Evolutionary conservation across 176 grass and related monocot species (phyloP).

Genomic region (Aegilops tauschii): DNA sequence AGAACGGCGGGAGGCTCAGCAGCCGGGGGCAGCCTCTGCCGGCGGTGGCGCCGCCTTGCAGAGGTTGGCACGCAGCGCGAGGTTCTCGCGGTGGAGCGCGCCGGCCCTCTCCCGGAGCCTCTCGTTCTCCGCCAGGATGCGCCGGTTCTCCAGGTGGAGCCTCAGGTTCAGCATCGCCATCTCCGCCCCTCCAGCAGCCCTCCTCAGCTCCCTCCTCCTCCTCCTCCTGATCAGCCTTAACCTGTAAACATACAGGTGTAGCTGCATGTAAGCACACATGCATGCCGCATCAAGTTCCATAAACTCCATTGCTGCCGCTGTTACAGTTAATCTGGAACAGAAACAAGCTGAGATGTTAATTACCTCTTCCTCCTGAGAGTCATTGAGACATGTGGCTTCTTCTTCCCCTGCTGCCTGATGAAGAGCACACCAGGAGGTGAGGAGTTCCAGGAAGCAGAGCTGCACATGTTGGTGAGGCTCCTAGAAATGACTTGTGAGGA

Average conservation of each 20-base stretch:
- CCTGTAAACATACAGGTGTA: neutral
- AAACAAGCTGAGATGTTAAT: too few species aligned
- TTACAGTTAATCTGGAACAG: too few species aligned
- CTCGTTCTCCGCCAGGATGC: conserved; percentile 59
- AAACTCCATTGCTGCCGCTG: neutral
- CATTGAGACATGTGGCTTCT: conserved; percentile 16
- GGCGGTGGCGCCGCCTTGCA: neutral
- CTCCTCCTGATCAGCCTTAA: conserved; percentile 31
- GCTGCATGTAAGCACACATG: too few species aligned
- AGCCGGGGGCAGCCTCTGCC: neutral
- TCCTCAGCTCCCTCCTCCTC: conserved; percentile 20
- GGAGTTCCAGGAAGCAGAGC: conserved; percentile 31
- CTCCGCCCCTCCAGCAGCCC: conserved; percentile 20
- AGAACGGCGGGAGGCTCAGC: neutral
- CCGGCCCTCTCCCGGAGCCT: conserved; percentile 47
- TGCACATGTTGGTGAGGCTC: conserved; percentile 39
- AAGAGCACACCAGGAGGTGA: neutral
- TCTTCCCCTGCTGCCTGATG: conserved; percentile 13
- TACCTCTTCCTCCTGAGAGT: conserved; percentile 56
- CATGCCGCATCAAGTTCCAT: neutral
- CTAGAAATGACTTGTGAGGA: neutral
- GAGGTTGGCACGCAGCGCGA: conserved; percentile 27
- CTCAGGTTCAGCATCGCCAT: conserved; percentile 58
- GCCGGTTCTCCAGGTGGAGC: conserved; percentile 63
- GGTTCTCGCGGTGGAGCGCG: conserved; percentile 48